Conservation (phyloP, 495 filamentous ascomycete species). For the Lineolata rhizophorae region DNA sequence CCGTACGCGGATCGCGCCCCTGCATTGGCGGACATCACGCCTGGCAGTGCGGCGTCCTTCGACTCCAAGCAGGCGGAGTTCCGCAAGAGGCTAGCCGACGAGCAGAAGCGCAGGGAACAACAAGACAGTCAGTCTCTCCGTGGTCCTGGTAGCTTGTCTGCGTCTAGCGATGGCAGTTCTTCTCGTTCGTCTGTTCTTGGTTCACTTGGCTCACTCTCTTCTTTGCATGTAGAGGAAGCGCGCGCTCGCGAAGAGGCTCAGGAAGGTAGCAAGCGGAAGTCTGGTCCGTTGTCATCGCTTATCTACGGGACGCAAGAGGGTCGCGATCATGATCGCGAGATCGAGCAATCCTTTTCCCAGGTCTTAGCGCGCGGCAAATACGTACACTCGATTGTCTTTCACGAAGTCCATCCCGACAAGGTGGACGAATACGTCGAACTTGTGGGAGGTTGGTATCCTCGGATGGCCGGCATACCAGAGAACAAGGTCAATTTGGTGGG, state of each 20-base stretch:
- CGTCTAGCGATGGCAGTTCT: conserved; percentile 14
- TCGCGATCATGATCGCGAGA: conserved; percentile 74
- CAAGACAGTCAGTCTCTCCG: conserved; percentile 58
- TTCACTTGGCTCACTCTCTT: conserved; percentile 15
- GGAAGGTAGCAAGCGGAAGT: conserved; percentile 26
- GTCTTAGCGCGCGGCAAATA: conserved; percentile 93
- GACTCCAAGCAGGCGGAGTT: conserved; percentile 65
- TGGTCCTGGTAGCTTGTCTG: conserved; percentile 20
- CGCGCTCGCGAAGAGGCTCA: conserved; percentile 18
- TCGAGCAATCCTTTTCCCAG: conserved; percentile 84
- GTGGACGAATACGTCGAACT: conserved; percentile 87
- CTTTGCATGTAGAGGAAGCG: conserved; percentile 16
- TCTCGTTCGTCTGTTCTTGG: neutral
- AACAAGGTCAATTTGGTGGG: conserved; percentile 92
- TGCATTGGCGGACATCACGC: conserved; percentile 65
- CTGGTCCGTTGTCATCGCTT: conserved; percentile 38
- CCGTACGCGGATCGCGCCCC: conserved; percentile 34
- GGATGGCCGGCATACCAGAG: conserved; percentile 54
- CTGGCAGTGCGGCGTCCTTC: conserved; percentile 48
- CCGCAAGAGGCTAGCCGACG: conserved; percentile 56
- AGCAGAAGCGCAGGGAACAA: conserved; percentile 50
- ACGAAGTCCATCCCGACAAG: conserved; percentile 85
- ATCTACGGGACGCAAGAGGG: conserved; percentile 96
- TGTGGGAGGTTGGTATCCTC: conserved; percentile 83
- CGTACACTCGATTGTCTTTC: conserved; percentile 92